Conservation (phyloP, 2,329 filamentous ascomycete genomes). For the Aspergillus sp. region DNA sequence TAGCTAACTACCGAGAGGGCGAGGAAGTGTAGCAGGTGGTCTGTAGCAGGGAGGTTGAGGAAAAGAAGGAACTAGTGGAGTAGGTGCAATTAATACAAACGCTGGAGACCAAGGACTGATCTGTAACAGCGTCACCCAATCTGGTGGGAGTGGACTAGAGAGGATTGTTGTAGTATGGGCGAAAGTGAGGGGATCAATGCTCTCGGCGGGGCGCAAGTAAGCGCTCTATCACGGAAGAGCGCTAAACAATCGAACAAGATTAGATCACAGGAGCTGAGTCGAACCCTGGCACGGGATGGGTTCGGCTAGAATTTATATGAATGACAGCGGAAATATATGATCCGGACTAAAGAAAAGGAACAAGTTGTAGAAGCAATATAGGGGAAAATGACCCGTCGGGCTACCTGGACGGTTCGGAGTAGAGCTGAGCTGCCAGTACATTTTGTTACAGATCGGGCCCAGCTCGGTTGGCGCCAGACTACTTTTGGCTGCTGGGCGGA, state of each 20-base stretch:
- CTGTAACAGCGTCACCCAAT: slow-evolving; percentile 2
- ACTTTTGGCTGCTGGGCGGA: too few species aligned
- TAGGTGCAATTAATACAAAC: not conserved
- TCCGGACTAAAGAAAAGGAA: not conserved
- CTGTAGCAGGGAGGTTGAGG: not conserved
- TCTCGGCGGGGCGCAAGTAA: slow-evolving; percentile 10
- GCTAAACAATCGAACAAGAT: not conserved
- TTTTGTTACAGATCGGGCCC: too few species aligned
- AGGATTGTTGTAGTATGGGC: not conserved
- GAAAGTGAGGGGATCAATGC: slow-evolving; percentile 9
- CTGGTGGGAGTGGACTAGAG: slow-evolving; percentile 3
- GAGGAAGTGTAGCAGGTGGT: not conserved
- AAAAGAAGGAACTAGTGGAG: not conserved
- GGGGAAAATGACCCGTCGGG: not conserved
- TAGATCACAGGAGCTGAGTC: not conserved
- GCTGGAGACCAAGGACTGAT: slow-evolving; percentile 1
- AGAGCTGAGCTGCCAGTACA: not conserved
- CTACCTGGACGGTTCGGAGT: not conserved
- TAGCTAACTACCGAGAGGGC: not conserved
- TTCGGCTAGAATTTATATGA: not conserved
- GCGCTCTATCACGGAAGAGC: slow-evolving; percentile 5
- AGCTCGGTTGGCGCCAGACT: too few species aligned
- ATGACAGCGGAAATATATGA: not conserved
- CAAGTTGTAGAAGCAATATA: not conserved
- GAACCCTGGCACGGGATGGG: not conserved